Evolutionary conservation across 208 protist species (phyloP).

Genomic region (Herpetomonas tarakana): DNA sequence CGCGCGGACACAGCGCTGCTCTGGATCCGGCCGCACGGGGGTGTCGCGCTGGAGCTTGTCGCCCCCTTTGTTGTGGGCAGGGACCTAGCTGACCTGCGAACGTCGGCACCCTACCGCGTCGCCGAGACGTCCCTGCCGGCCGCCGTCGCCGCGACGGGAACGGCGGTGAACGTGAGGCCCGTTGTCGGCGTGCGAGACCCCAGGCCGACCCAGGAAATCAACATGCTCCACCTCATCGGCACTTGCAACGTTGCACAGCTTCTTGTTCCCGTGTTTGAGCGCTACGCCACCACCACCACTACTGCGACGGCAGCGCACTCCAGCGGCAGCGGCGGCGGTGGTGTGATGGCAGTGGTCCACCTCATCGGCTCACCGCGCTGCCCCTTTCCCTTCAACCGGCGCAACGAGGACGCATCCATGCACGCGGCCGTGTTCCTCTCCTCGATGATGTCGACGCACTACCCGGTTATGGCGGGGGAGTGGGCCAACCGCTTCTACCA

Average conservation of each 20-base stretch:
- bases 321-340: conserved; percentile 11
- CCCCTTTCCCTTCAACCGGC: conserved; percentile 72
- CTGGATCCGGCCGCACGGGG: conserved; percentile 71
- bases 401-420: conserved; percentile 74
- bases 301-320: conserved; percentile 5
- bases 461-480: conserved; percentile 79
- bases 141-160: conserved; percentile 65
- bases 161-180: conserved; percentile 80
- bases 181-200: conserved; percentile 9
- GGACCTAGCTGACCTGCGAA: conserved; percentile 49
- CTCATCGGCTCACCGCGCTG: conserved; percentile 72
- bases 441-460: conserved; percentile 74
- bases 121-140: conserved; percentile 70
- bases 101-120: conserved; percentile 75
- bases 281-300: conserved; percentile 28
- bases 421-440: conserved; percentile 74
- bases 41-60: conserved; percentile 74
- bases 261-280: conserved; percentile 68
- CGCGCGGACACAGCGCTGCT: conserved; percentile 66
- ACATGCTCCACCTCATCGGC: conserved; percentile 73
- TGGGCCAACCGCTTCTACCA: conserved; percentile 88
- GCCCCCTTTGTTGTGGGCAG: conserved; percentile 85
- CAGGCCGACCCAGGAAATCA: conserved; percentile 26
- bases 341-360: conserved; percentile 71
- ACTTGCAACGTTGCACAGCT: conserved; percentile 71